Evolutionary conservation across 495 filamentous ascomycete genomes (phyloP), one percentile per base, ranked within the genome.

Genomic region (Hypoxylon fuscum): DNA sequence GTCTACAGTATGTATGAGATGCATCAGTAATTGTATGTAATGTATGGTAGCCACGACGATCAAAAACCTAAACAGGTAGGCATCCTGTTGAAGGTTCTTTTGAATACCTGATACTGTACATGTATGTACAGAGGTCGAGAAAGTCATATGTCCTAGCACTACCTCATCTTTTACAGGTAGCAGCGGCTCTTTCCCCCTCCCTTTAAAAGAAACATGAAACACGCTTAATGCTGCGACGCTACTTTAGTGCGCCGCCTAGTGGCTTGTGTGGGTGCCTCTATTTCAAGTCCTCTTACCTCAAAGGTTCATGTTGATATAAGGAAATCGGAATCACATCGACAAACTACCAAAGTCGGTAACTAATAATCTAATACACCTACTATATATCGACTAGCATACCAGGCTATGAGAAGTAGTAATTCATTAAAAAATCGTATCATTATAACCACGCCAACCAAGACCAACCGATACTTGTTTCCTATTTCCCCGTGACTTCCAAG

Each of bases 211-310:
- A 63, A 68, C 54, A 62, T 68, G 64, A 68, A 68, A 68, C 64
- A 63, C 64, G 59, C 64, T 63, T 63, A 59, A 46, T 32, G 54
- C 64, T 68, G 59, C 64, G 47, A 68, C 48, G 50, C 64, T 59
- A 68, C 64, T 50, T 58, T 68, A 59, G 54, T 53, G 49, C 43
- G 48, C 54, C 58, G 37, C 45, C 37, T 31, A 56, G 40, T 12
- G 37, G 6, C 44, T 20, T 51, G 10, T 63, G 40, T 41, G 46
- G 49, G 21, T 12, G 35, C 32, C 10, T 29, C 17, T 25, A 17
- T 43, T 54, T 22, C 40, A 40, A 21, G 12, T n/a, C n/a, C 31
- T 27, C 34, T 21, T 61, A 32, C 5, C 27, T 42, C 40, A 21
- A 17, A 55, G 52, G 22, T 18, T 35, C 41, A 63, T 63, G 22